Base-by-base conservation (phyloP, 257 asterid species). In the Marsdenia floribunda region DNA sequence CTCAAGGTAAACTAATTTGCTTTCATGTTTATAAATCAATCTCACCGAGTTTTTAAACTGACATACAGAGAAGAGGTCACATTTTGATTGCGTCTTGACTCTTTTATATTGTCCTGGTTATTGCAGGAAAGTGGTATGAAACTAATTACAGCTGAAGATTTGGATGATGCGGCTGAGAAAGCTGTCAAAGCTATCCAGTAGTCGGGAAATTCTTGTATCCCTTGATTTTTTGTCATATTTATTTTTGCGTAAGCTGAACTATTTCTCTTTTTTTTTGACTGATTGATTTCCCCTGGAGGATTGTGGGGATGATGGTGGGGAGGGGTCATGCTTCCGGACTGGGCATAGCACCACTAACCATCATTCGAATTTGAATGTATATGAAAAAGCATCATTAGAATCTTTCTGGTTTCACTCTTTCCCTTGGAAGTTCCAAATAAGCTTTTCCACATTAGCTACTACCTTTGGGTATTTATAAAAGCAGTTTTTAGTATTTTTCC, bases 91-190 rank as follows among this genome's bases (percentile, higher is more conserved):
- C 14, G 40, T 42, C 54, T 11, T 37, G 6, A 8, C 3, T 42
- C 15, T 15, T 22, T 22, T 69, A 42, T 70, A 57, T 70, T 66
- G n/a, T 19, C 50, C 70, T 76, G 58, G 38, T 19, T 14, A 75
- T 76, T 73, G 66, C 90, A 93, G 97, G 97, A 93, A 86, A 93
- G 97, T 81, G 97, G 97, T 46, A 81, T 93, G 98, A 64, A 89
- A 15, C 80, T 91, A 79, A 91, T 93, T 50, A 91, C 96, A 77
- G 98, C 97, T 7, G 97, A 91, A 79, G 98, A 93, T 90, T 82
- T 93, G 85, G 97, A 93, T 35, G 97, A 93, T 63, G 98, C 96
- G 33, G 97, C 98, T 57, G 93, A 90, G 82, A 93, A 90, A 86
- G 97, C 97, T 69, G 98, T 91, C 76, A 93, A 91, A 81, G 87